Evolutionary conservation across 306 rosid genomes (phyloP).

Genomic region (Cucumis cinereus): DNA sequence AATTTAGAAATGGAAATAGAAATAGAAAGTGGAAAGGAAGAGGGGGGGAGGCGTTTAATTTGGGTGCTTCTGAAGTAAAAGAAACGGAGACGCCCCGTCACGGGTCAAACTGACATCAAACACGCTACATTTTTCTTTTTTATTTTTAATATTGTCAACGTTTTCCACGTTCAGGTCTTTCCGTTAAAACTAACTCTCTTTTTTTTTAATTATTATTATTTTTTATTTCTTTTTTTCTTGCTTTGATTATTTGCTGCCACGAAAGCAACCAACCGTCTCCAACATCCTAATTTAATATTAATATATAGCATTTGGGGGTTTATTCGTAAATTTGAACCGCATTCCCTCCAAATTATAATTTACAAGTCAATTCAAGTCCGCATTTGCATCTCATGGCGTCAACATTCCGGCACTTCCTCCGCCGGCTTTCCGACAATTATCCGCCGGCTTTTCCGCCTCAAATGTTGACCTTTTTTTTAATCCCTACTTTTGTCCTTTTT

Average conservation of each 20-base stretch:
- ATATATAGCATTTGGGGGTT: background rate
- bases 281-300: background rate
- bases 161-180: background rate
- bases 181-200: background rate
- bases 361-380: background rate
- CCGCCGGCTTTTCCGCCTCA: constrained; percentile 7
- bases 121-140: background rate
- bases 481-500: background rate
- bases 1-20: no score
- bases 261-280: background rate
- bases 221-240: background rate
- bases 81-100: background rate
- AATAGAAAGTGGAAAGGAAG: no score
- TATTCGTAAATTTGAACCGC: background rate
- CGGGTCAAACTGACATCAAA: constrained; percentile 2
- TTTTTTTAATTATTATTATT: background rate
- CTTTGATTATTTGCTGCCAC: constrained; percentile 2
- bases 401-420: background rate
- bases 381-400: background rate
- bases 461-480: background rate
- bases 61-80: background rate
- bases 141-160: background rate
- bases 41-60: no score
- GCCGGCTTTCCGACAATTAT: background rate
- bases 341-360: background rate